Evolutionary conservation across 192 early-diverging fungal genomes (phyloP).

Genomic region (Linnemannia zychae): DNA sequence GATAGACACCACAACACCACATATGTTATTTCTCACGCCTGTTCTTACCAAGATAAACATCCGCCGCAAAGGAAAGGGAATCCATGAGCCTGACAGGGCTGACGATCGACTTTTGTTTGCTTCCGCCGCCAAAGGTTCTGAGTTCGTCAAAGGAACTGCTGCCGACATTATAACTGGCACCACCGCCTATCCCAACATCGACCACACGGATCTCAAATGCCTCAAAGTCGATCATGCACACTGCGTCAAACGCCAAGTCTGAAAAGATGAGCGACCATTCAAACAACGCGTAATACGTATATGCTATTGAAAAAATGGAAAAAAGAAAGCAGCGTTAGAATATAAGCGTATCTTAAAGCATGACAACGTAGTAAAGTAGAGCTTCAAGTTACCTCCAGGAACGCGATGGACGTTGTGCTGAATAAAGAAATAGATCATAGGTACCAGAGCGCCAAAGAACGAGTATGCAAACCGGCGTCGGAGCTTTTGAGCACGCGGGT

Average conservation of each 20-base stretch:
- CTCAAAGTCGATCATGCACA: conserved; percentile 75
- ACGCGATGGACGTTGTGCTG: conserved; percentile 78
- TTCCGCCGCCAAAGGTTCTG: conserved; percentile 10
- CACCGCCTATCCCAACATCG: conserved; percentile 32
- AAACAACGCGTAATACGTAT: conserved; percentile 82
- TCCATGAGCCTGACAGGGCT: conserved; percentile 1
- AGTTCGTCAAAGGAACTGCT: background rate
- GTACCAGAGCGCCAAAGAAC: conserved; percentile 76
- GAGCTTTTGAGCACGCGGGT: conserved; percentile 59
- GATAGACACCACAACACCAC: background rate
- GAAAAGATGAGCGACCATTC: conserved; percentile 83
- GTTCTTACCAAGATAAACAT: conserved; percentile 69
- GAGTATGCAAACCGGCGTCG: conserved; percentile 63
- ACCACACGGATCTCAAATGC: conserved; percentile 59
- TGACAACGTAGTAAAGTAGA: too few species aligned
- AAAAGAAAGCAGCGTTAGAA: too few species aligned
- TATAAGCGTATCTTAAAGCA: too few species aligned
- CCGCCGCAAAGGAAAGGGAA: conserved; percentile 61
- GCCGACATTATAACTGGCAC: background rate
- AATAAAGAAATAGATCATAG: conserved; percentile 80
- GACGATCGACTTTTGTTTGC: background rate
- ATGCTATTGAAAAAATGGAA: conserved; percentile 56
- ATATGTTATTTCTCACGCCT: background rate
- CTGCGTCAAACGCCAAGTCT: conserved; percentile 77
- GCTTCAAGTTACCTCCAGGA: conserved; percentile 60